Percentiles rank a stretch among this genome's conserved stretches.
These are phyloP conservation scores for Neoboletus magnificus DNA, from an alignment of 768 basidiomycete species.

Conservation along the genomic window DNA sequence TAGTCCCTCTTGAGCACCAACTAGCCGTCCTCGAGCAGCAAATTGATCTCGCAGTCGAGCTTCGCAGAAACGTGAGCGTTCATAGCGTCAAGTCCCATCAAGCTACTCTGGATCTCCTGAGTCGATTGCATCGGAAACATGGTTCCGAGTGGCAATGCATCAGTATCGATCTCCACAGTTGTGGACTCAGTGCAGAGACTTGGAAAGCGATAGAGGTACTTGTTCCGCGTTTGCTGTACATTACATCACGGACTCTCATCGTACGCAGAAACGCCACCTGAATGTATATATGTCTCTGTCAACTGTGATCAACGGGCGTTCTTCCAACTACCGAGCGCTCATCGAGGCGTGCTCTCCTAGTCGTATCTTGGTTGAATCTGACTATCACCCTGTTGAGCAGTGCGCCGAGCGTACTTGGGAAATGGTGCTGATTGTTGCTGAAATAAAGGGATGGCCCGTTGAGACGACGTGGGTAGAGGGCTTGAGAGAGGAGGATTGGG, in stretches of 20 bases:
- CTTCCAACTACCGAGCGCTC: slow-evolving; percentile 57
- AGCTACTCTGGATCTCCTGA: slow-evolving; percentile 64
- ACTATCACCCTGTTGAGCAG: slow-evolving; percentile 65
- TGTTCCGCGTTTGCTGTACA: not conserved
- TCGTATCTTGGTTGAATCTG: slow-evolving; percentile 84
- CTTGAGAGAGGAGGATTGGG: slow-evolving; percentile 44
- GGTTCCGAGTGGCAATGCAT: slow-evolving; percentile 58
- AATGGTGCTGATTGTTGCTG: slow-evolving; percentile 69
- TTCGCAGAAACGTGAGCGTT: slow-evolving; percentile 74
- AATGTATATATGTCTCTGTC: slow-evolving; percentile 90
- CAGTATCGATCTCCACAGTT: slow-evolving; percentile 89
- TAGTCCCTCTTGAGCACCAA: slow-evolving; percentile 79
- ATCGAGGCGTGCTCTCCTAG: slow-evolving; percentile 59
- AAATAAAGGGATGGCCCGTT: slow-evolving; percentile 72
- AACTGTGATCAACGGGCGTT: slow-evolving; percentile 76
- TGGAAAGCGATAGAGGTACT: slow-evolving; percentile 73
- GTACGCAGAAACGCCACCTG: slow-evolving; percentile 54
- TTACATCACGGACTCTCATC: slow-evolving; percentile 8
- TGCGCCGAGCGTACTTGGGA: slow-evolving; percentile 68
- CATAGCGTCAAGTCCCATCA: slow-evolving; percentile 82
- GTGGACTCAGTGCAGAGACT: slow-evolving; percentile 75
- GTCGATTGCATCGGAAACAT: slow-evolving; percentile 54
- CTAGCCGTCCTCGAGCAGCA: slow-evolving; percentile 77
- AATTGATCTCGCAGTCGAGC: slow-evolving; percentile 77
- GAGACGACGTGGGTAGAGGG: slow-evolving; percentile 56